phyloP scores from a whole-genome alignment of 352 stramenopile species.

The Lagenidium sp. region DNA sequence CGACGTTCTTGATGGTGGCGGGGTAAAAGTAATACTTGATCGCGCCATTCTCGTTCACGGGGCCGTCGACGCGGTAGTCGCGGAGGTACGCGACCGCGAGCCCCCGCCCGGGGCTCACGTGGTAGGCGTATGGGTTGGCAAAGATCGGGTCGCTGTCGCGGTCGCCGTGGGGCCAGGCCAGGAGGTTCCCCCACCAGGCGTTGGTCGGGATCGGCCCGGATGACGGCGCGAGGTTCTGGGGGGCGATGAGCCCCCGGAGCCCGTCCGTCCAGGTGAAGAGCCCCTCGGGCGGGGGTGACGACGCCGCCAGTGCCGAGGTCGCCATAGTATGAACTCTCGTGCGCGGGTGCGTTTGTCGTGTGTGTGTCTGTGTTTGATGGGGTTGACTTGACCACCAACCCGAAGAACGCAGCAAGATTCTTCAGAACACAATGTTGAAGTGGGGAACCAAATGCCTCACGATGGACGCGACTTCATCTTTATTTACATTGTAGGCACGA shows the following conservation, averaged over 20 bases:
- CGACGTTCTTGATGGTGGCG: conserved; percentile 60
- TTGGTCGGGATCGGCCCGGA: conserved; percentile 58
- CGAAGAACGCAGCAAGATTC: no score
- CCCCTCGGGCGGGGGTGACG: conserved; percentile 16
- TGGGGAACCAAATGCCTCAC: no score
- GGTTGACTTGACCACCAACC: no score
- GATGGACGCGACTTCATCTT: no score
- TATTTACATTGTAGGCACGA: no score
- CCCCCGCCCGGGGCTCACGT: conserved; percentile 33
- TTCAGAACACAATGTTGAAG: no score
- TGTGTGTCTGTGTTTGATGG: no score
- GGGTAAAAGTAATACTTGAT: conserved; percentile 82
- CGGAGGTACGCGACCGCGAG: conserved; percentile 61
- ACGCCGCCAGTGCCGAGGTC: conserved; percentile 4
- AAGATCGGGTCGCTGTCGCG: conserved; percentile 70
- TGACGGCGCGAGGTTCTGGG: conserved; percentile 25
- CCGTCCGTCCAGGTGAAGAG: conserved; percentile 40
- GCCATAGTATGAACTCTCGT: neutral
- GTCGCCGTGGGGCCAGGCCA: conserved; percentile 35
- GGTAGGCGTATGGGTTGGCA: conserved; percentile 60
- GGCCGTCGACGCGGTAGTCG: conserved; percentile 61
- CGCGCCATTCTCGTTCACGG: conserved; percentile 70
- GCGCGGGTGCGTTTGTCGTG: no score
- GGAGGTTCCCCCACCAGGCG: conserved; percentile 79
- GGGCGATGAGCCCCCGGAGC: conserved; percentile 37